A percentile compares a stretch with the other conserved stretches of the same genome.
phyloP scores from a whole-genome alignment of 805 yeast genomes.

The Barnettozyma siamensis region DNA sequence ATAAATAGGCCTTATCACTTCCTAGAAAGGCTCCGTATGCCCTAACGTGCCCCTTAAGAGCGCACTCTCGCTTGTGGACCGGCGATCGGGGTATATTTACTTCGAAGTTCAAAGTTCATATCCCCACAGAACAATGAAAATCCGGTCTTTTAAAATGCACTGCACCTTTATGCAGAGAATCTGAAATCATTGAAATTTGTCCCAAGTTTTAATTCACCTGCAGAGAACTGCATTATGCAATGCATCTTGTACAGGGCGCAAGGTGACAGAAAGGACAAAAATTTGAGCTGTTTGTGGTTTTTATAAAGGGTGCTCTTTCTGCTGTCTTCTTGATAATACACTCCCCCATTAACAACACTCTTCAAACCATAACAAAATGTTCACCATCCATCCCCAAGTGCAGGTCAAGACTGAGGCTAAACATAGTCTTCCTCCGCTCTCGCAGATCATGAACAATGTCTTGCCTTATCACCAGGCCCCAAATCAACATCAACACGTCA shows the following conservation, averaged over 20 bases:
- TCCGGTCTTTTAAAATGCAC: neutral
- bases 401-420: conserved; percentile 7
- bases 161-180: conserved; percentile 1
- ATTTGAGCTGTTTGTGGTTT: neutral
- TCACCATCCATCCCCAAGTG: conserved; percentile 9
- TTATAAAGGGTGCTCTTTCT: conserved; percentile 2
- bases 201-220: neutral
- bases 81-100: neutral
- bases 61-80: too few species aligned
- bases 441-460: conserved; percentile 20
- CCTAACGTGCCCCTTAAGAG: too few species aligned
- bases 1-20: too few species aligned
- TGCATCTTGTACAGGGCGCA: conserved; percentile 3
- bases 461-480: conserved; percentile 13
- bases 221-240: neutral
- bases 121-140: neutral
- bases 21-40: too few species aligned
- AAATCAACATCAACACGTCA: neutral
- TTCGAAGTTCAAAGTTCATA: neutral
- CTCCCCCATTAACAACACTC: neutral
- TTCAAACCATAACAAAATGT: too few species aligned
- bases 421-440: conserved; percentile 20
- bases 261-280: conserved; percentile 6
- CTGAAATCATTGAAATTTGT: neutral
- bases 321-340: too few species aligned